These are phyloP conservation scores for Bretschneidera sinensis DNA, from an alignment of 345 rosid species.

Conservation along the genomic window DNA sequence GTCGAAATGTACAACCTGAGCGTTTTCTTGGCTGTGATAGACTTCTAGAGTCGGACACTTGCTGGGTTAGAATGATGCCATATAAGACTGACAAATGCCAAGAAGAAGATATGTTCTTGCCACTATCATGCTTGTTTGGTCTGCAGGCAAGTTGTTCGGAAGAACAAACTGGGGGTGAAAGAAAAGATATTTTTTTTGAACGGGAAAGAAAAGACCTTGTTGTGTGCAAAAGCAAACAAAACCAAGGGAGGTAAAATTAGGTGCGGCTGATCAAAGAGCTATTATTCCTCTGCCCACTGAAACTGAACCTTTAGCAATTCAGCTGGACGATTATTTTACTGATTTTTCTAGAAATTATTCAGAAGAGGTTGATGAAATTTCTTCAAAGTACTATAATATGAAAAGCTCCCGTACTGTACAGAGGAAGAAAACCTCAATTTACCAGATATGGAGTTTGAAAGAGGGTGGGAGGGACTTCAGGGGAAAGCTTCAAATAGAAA, in stretches of 20 bases:
- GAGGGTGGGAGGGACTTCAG: slow-evolving; percentile 36
- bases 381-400: slow-evolving; percentile 23
- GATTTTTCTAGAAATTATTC: slow-evolving; percentile 24
- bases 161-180: slow-evolving; percentile 20
- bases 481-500: slow-evolving; percentile 26
- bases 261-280: slow-evolving; percentile 19
- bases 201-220: too few relatives aligned
- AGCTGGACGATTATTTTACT: slow-evolving; percentile 28
- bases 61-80: slow-evolving; percentile 44
- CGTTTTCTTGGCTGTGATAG: slow-evolving; percentile 45
- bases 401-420: slow-evolving; percentile 7
- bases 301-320: slow-evolving; percentile 27
- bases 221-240: slow-evolving; percentile 16
- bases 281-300: slow-evolving; percentile 50
- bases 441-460: slow-evolving; percentile 45
- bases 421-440: slow-evolving; percentile 27
- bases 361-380: slow-evolving; percentile 19
- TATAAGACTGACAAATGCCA: slow-evolving; percentile 36
- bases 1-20: slow-evolving; percentile 61
- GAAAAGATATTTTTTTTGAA: too few relatives aligned
- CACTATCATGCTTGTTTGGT: slow-evolving; percentile 41
- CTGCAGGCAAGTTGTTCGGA: slow-evolving; percentile 11
- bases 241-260: slow-evolving; percentile 17
- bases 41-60: slow-evolving; percentile 29
- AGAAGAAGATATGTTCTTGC: slow-evolving; percentile 39